Percentiles rank a stretch among this genome's conserved stretches.
These are phyloP conservation scores for Stachybotrys chartarum DNA, from an alignment of 2,329 filamentous ascomycete genomes.

Conservation along the genomic window DNA sequence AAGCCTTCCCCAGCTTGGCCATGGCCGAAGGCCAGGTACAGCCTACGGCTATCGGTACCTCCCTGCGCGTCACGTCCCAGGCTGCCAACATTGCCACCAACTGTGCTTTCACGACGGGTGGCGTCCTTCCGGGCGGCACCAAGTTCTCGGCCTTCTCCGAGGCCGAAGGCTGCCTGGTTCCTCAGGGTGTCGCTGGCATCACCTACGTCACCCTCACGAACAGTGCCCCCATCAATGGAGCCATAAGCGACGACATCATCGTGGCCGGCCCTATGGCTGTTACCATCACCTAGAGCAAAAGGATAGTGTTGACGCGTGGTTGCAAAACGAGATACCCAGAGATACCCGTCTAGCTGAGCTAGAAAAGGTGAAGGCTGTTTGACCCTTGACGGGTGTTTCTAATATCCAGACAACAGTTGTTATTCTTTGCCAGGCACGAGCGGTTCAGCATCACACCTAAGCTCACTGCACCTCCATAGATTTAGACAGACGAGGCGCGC, in stretches of 20 bases:
- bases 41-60: slow-evolving; percentile 23
- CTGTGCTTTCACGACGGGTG: slow-evolving; percentile 62
- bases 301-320: too few species aligned
- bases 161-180: slow-evolving; percentile 50
- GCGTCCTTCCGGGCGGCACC: slow-evolving; percentile 46
- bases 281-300: slow-evolving; percentile 34
- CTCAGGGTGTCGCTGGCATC: slow-evolving; percentile 54
- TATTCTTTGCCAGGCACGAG: too few species aligned
- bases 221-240: slow-evolving; percentile 38
- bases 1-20: slow-evolving; percentile 51
- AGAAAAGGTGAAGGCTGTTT: too few species aligned
- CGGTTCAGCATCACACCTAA: too few species aligned
- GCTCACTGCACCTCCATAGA: neutral
- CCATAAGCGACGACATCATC: slow-evolving; percentile 54
- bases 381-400: too few species aligned
- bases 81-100: slow-evolving; percentile 44
- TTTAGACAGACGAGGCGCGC: neutral
- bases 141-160: slow-evolving; percentile 50
- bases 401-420: too few species aligned
- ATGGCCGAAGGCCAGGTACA: slow-evolving; percentile 38
- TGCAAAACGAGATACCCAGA: too few species aligned
- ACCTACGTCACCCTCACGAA: slow-evolving; percentile 62
- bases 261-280: slow-evolving; percentile 59
- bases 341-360: too few species aligned
- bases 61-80: slow-evolving; percentile 37